Evolutionary conservation across 1,139 yeast species (phyloP), one percentile per base, ranked within the genome.

Genomic region (Saccharomycopsis hybrid): DNA sequence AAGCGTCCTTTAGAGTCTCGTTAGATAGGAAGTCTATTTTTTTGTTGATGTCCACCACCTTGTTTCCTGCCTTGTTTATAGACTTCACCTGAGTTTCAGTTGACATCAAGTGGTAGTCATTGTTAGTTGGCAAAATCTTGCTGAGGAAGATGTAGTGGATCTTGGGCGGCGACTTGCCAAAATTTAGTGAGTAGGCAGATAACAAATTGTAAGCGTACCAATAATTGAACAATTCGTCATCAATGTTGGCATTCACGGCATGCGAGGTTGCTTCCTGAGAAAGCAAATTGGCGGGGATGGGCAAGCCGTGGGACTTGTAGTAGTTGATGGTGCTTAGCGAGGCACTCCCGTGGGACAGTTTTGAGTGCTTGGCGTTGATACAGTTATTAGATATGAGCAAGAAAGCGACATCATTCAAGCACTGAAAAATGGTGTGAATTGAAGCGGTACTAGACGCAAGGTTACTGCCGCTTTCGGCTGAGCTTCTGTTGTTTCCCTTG

Each of bases 201-300:
- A 58, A 46, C 5, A 58, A 51, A 13, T 45, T 42, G 32, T 46
- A 59, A 32, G 54, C 44, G 32, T 50, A 48, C 61, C 61, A 57
- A 37, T 57, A 59, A 41, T 57, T 47, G 41, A 54, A 54, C 27
- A 53, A 32, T 33, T 49, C 50, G 13, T 32, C 35, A 13, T 49
- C 50, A 29, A 35, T 24, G 9, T 30, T 37, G 9, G 51, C 43
- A 42, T 44, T 46, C n/a, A 43, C 43, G 29, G 35, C 28, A 27
- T 42, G 27, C 3, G 49, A 30, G 29, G 43, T 41, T 1, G 49
- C 35, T 25, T 52, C 51, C 5, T 33, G 45, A 4, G 42, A 33
- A 8, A 47, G 18, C 2, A 51, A 25, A 18, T 47, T 50, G 11
- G 51, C 51, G 4, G 55, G 55, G n/a, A 52, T 32, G 9, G 55